Conservation (phyloP, 2,329 filamentous ascomycete species). For the Pestalotiopsis sp. region DNA sequence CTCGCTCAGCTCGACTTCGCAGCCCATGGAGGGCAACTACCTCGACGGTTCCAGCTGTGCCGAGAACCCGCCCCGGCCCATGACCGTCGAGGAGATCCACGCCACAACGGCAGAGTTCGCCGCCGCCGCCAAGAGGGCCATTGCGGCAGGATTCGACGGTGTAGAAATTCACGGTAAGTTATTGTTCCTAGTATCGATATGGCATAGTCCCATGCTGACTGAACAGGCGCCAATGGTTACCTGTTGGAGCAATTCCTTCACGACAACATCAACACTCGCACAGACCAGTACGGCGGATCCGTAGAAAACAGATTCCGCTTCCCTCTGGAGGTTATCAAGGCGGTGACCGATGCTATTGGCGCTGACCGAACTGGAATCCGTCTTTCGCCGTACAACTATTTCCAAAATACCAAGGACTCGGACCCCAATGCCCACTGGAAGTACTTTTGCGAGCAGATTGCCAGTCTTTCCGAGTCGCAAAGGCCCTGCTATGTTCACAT, state of each 20-base stretch:
- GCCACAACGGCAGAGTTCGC: conserved; percentile 62
- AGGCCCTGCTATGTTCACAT: conserved; percentile 47
- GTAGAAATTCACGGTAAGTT: conserved; percentile 47
- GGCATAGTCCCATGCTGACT: conserved; percentile 9
- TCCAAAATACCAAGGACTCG: conserved; percentile 26
- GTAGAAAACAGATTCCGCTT: conserved; percentile 27
- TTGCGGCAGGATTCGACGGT: conserved; percentile 65
- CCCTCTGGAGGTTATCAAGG: conserved; percentile 23
- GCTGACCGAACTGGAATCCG: conserved; percentile 24
- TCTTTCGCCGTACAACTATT: conserved; percentile 26
- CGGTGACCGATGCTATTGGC: conserved; percentile 24
- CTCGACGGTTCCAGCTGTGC: conserved; percentile 29
- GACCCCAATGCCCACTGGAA: conserved; percentile 33
- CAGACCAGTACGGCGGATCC: conserved; percentile 28
- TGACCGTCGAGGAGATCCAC: conserved; percentile 68
- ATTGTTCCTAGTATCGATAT: conserved; percentile 8
- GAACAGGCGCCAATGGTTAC: conserved; percentile 51
- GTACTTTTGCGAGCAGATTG: conserved; percentile 35
- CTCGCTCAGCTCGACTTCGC: conserved; percentile 26
- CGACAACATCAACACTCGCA: conserved; percentile 26
- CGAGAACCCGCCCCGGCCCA: conserved; percentile 51
- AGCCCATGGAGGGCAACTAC: conserved; percentile 32
- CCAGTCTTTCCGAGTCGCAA: conserved; percentile 31
- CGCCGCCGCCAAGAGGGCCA: conserved; percentile 52
- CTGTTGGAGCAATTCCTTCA: conserved; percentile 59